A percentile compares a stretch with the other conserved stretches of the same genome.
Conservation (phyloP, 192 early-diverging fungal genomes). For the Chytriomyces sp. region DNA sequence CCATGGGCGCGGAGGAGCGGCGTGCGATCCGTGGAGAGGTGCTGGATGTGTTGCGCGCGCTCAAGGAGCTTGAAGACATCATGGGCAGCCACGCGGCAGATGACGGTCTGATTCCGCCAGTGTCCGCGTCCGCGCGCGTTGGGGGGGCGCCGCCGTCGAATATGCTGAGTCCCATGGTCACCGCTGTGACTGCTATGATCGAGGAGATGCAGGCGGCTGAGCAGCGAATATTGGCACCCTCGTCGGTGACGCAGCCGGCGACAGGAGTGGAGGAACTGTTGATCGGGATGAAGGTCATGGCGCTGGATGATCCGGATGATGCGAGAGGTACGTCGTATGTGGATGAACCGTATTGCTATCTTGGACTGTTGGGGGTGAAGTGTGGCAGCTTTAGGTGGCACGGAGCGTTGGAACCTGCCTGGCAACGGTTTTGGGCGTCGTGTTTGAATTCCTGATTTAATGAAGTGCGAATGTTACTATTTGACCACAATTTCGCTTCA, state of each 20-base stretch:
- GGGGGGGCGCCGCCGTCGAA: no score
- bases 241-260: no score
- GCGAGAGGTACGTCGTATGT: not conserved
- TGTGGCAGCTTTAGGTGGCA: not conserved
- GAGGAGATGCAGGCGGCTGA: constrained; percentile 4
- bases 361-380: constrained; percentile 11
- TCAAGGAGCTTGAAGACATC: constrained; percentile 10
- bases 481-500: no score
- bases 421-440: constrained; percentile 11
- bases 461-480: no score
- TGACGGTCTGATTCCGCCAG: not conserved
- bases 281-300: constrained; percentile 6
- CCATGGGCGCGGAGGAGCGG: not conserved
- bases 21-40: not conserved
- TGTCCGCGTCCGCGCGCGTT: not conserved
- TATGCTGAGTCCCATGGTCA: constrained; percentile 2
- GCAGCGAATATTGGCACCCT: not conserved
- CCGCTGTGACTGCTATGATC: not conserved
- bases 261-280: no score
- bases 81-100: not conserved
- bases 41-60: constrained; percentile 15
- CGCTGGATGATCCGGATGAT: constrained; percentile 6
- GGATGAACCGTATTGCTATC: constrained; percentile 4
- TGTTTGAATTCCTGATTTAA: no score
- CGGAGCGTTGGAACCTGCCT: constrained; percentile 1